Base-by-base conservation (phyloP, 164 flowering plant genomes). In the Magnolia officinalis region DNA sequence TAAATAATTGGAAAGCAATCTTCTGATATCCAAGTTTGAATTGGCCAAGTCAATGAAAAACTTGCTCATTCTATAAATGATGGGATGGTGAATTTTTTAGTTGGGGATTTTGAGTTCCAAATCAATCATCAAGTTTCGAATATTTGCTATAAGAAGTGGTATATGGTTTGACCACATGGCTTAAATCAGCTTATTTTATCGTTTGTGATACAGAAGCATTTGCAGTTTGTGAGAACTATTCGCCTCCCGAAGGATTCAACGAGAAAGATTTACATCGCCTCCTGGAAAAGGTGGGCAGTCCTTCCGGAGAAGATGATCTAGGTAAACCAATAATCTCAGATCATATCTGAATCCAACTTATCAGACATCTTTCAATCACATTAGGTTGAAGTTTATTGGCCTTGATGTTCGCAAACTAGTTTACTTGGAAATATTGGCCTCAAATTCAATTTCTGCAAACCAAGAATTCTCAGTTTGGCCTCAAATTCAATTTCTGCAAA, bases 211-310 rank as follows among this genome's bases (percentile, higher is more conserved):
- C 92, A 96, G 99, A 96, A 91, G 99, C 99, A 78, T 94, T 96
- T 87, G 98, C 91, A 13, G 96, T 96, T 74, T 94, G 99, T 83
- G 99, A 96, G 80, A 90, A 94, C 77, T 96, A 94, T 83, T 90
- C 97, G 26, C 96, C 98, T 73, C 98, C 99, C 3, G 93, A 90
- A 81, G 98, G 98, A 72, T 96, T 96, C 80, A 87, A 87, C 76
- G 92, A 89, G 74, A 91, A 87, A 81, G 98, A 92, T 82, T 81
- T 96, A 82, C 85, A 92, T 85, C 90, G 84, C 73, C 97, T 96
- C 71, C 83, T 96, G 68, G 95, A 92, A 83, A 87, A 88, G 82
- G 94, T 94, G 50, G 98, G 99, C 75, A 91, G 90, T 78, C 99
- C 99, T 20, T 88, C 92, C 6, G 98, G 97, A 76, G 90, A 68